Evolutionary conservation across 1,284 basidiomycete genomes (phyloP).

Genomic region (Singerocomus rubriflavus): DNA sequence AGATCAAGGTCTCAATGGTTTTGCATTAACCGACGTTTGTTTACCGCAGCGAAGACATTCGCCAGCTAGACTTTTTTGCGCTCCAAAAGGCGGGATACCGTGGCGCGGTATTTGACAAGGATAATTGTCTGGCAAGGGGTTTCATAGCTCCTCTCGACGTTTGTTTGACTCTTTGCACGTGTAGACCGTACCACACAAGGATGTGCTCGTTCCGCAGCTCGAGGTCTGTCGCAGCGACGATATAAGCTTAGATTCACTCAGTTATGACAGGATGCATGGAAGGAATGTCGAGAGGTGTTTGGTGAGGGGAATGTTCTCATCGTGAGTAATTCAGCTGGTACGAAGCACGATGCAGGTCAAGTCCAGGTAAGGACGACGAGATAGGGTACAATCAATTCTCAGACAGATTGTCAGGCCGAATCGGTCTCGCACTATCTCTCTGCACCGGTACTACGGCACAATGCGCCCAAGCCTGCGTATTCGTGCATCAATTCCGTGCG

Average conservation of each 20-base stretch:
- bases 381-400: not conserved
- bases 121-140: slow-evolving; percentile 84
- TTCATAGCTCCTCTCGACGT: not conserved
- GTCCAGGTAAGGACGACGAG: slow-evolving; percentile 62
- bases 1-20: slow-evolving; percentile 12
- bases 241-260: slow-evolving; percentile 5
- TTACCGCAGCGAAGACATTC: slow-evolving; percentile 69
- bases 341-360: slow-evolving; percentile 70
- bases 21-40: slow-evolving; percentile 7
- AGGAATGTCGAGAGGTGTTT: slow-evolving; percentile 68
- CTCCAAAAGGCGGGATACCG: slow-evolving; percentile 77
- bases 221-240: slow-evolving; percentile 41
- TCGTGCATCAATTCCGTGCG: slow-evolving; percentile 57
- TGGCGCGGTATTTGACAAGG: slow-evolving; percentile 93
- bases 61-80: slow-evolving; percentile 81
- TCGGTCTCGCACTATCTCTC: slow-evolving; percentile 75
- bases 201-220: slow-evolving; percentile 71
- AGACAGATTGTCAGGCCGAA: slow-evolving; percentile 61
- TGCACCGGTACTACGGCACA: slow-evolving; percentile 82
- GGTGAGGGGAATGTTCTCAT: slow-evolving; percentile 81
- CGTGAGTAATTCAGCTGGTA: slow-evolving; percentile 93
- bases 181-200: slow-evolving; percentile 75
- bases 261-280: slow-evolving; percentile 68
- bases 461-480: slow-evolving; percentile 60
- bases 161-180: not conserved